Evolutionary conservation across 2,329 filamentous ascomycete species (phyloP).

Genomic region (Geosmithia putterillii): DNA sequence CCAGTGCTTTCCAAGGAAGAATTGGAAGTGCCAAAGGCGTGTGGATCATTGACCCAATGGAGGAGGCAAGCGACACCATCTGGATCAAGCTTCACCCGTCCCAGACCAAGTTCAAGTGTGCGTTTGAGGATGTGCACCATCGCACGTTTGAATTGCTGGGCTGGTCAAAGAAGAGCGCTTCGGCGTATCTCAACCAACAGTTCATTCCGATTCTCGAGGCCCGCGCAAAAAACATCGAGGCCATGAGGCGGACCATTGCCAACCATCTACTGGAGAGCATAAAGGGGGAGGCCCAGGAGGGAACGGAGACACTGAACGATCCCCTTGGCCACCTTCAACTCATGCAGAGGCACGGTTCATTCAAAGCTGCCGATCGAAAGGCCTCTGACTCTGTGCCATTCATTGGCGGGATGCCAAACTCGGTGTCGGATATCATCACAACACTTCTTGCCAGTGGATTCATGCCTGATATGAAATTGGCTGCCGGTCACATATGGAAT

Average conservation of each 20-base stretch:
- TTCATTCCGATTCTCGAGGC: slow-evolving; percentile 58
- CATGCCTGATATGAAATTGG: neutral
- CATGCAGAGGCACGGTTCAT: neutral
- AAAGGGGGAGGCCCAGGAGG: slow-evolving; percentile 30
- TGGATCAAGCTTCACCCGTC: slow-evolving; percentile 59
- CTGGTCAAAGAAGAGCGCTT: slow-evolving; percentile 14
- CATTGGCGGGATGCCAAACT: slow-evolving; percentile 34
- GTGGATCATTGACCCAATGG: slow-evolving; percentile 50
- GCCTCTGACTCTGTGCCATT: slow-evolving; percentile 18
- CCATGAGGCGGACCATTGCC: slow-evolving; percentile 35
- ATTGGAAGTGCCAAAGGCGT: slow-evolving; percentile 65
- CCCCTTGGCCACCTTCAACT: neutral
- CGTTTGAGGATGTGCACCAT: slow-evolving; percentile 32
- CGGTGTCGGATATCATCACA: slow-evolving; percentile 29
- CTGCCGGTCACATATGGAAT: slow-evolving; percentile 27
- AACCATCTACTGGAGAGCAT: slow-evolving; percentile 37
- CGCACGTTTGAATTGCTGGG: slow-evolving; percentile 54
- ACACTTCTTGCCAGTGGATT: slow-evolving; percentile 1
- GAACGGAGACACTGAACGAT: neutral
- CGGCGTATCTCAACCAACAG: slow-evolving; percentile 51
- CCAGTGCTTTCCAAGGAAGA: slow-evolving; percentile 56
- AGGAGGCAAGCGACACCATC: slow-evolving; percentile 28
- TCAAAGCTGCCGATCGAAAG: neutral
- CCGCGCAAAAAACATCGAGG: slow-evolving; percentile 30
- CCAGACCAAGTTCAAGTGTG: slow-evolving; percentile 55